Evolutionary conservation across 1,284 basidiomycete genomes (phyloP), one percentile per base, ranked within the genome.

Genomic region (Puccinia horiana): DNA sequence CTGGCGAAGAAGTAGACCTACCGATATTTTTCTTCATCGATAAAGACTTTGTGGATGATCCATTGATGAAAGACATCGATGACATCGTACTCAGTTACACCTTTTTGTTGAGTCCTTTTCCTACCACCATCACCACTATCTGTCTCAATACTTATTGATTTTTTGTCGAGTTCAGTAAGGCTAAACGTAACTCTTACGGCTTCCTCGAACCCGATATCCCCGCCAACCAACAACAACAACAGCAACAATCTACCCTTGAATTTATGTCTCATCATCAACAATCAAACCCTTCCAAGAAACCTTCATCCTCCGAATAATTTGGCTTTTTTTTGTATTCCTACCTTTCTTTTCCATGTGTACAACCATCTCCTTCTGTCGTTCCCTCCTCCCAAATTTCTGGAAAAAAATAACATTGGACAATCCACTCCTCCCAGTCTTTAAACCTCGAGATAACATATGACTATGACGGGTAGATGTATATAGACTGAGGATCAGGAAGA

Each of bases 1-100:
- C 96, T 0, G 93, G 93, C 32, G 97, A 99, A 88, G 96, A 98
- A 87, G 94, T 99, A 26, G 97, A 99, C 88, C 93, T 99, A 90
- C 97, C 97, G 23, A 90, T 99, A 40, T 91, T 99, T 84, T 99
- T 99, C 90, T 99, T 99, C 89, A 96, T 99, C 84, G 97, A 99
- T 89, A 92, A 93, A 83, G 97, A 99, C 86, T 92, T 98, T 82
- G 89, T 96, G 63, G 95, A 98, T 20, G 54, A 67, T 32, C 77
- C 70, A 35, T n/a, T 76, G 29, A 93, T 95, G 87, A 90, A 92
- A 84, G 91, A 92, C 83, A 90, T 99, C 2, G 92, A 96, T 85
- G 94, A 98, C 85, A 91, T 99, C 14, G 94, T 99, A 0, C 87
- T 99, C 78, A 95, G 93, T 67, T 99, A 99, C 88, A 99, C 97